Conservation (phyloP, 2,329 filamentous ascomycete species). For the Cadophora gregata region DNA sequence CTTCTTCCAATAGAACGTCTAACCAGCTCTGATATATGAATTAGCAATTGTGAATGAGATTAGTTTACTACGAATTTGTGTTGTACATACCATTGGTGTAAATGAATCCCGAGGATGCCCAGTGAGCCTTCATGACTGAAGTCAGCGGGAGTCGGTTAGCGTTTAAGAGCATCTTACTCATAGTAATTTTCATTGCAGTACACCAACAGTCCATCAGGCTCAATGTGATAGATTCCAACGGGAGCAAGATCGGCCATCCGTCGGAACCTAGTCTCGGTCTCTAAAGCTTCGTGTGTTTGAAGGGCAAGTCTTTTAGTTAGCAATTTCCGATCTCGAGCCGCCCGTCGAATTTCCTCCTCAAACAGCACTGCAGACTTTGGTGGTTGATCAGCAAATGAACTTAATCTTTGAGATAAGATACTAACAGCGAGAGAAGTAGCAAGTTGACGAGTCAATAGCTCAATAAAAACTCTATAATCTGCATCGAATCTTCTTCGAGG, state of each 20-base stretch:
- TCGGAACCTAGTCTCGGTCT: slow-evolving; percentile 68
- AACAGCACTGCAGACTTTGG: slow-evolving; percentile 73
- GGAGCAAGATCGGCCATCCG: slow-evolving; percentile 76
- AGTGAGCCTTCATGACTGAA: slow-evolving; percentile 49
- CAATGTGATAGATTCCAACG: slow-evolving; percentile 75
- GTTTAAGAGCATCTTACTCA: slow-evolving; percentile 29
- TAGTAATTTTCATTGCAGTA: slow-evolving; percentile 75
- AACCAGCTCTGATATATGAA: slow-evolving; percentile 27
- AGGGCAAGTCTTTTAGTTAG: slow-evolving; percentile 69
- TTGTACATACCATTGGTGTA: slow-evolving; percentile 42
- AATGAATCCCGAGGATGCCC: slow-evolving; percentile 48
- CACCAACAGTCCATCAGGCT: slow-evolving; percentile 66
- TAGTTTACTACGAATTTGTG: neutral
- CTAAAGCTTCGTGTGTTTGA: slow-evolving; percentile 55
- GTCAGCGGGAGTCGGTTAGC: neutral
- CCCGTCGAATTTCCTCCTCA: slow-evolving; percentile 80
- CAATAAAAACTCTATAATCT: slow-evolving; percentile 79
- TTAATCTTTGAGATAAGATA: neutral
- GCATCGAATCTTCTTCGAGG: slow-evolving; percentile 78
- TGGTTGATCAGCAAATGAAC: neutral
- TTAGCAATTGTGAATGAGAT: too few relatives aligned
- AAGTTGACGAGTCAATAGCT: slow-evolving; percentile 74
- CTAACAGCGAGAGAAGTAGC: slow-evolving; percentile 73
- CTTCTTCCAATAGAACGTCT: slow-evolving; percentile 28
- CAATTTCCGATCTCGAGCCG: slow-evolving; percentile 69